phyloP scores from a whole-genome alignment of 768 basidiomycete species.

The Russula lepida region DNA sequence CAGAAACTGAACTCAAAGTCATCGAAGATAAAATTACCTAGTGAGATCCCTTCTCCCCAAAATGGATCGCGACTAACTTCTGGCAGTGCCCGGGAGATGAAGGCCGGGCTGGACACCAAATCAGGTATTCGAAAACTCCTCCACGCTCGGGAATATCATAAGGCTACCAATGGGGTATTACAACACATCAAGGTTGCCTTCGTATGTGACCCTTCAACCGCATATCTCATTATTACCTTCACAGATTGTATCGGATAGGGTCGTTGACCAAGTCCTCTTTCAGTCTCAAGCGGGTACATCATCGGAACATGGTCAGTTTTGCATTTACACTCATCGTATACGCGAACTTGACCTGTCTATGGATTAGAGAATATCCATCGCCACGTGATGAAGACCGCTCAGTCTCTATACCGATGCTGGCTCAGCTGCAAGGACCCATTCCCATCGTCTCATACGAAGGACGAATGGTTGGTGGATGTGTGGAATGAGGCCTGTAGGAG shows the following conservation, averaged over 20 bases:
- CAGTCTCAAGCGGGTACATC: background rate
- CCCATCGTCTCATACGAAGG: background rate
- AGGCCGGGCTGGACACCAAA: background rate
- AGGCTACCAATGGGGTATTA: background rate
- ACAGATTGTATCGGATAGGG: slow-evolving; percentile 1
- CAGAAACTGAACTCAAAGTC: background rate
- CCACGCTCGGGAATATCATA: slow-evolving; percentile 4
- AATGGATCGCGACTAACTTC: background rate
- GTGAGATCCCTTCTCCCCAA: background rate
- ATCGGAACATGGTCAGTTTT: background rate
- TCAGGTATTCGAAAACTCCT: background rate
- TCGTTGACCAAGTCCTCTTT: background rate
- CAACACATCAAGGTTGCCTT: background rate
- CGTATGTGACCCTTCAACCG: background rate
- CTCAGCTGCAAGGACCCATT: slow-evolving; percentile 7
- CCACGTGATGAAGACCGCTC: too few relatives aligned
- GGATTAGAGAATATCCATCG: background rate
- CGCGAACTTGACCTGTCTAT: background rate
- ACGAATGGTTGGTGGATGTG: background rate
- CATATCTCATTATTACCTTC: background rate
- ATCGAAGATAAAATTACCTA: background rate
- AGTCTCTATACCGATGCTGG: background rate
- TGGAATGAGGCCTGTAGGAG: slow-evolving; percentile 10
- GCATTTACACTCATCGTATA: background rate
- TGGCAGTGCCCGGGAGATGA: background rate